Base-by-base conservation (phyloP, 106 monocot species). In the Dactylorhiza incarnata region DNA sequence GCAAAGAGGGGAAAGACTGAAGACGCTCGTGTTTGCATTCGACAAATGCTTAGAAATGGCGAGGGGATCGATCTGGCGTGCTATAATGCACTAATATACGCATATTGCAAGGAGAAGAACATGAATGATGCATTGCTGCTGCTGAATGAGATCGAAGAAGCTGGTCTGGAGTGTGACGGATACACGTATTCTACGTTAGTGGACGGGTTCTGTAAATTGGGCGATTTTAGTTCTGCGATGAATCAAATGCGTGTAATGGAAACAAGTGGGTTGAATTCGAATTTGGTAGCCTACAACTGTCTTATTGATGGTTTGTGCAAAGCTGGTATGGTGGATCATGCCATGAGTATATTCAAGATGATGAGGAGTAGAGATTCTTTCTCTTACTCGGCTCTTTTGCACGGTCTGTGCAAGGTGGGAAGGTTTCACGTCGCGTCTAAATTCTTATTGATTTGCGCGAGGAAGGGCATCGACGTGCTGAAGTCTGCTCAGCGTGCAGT, bases 161-260 rank as follows among this genome's bases (percentile, higher is more conserved):
- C 54, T 76, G 88, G 87, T 20, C 44, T 93, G 55, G 48, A 74
- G 74, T 79, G 84, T 11, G 91, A 99, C 80, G 85, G 80, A 25
- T 94, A 99, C 61, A 99, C 99, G 47, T 81, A 88, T 49, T 84
- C 84, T 73, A 94, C 94, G 50, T 50, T 94, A 51, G 84, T 92
- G n/a, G 83, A 94, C 77, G 91, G 86, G 12, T 79, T 94, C 51
- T 99, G 89, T 50, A 89, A 85, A 83, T 78, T 72, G 50, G 91
- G 94, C 12, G 51, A 74, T 7, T 3, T 92, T 53, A 73, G 80
- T 80, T 85, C 77, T 73, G 91, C 94, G 8, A 20, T 78, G 37
- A 83, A 77, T 61, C 79, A 89, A 23, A 23, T 99, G 70, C 68
- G 80, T 10, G 50, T 53, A 26, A 83, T 92, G 87, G 88, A 86